Base-by-base conservation (phyloP, 2,329 filamentous ascomycete species). In the Pseudonectria buxi region DNA sequence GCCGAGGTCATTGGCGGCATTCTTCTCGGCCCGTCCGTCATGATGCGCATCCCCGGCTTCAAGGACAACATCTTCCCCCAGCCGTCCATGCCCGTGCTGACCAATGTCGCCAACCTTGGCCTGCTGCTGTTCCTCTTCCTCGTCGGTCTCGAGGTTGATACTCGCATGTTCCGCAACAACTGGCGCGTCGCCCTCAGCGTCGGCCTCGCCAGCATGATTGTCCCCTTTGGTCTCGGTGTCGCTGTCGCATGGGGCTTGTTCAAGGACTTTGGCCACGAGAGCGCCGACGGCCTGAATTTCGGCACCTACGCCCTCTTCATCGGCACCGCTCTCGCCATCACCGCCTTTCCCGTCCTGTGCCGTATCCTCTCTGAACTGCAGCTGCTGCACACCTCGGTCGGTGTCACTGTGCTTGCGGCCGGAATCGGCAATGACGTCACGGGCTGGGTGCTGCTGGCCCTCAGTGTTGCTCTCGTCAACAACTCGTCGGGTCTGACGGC, bases 391-490 rank as follows among this genome's bases (percentile, higher is more conserved):
- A 92, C 87, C 2, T 76, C 82, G 1, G 89, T 95, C 5, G 89
- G 89, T 53, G 77, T 95, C 25, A 94, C 94, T 26, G 85, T 89
- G 2, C 71, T 95, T 7, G 88, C 89, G 3, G 89, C 89, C 6
- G 90, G 90, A 33, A 88, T 95, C 11, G 87, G 86, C 2, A 95
- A 96, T 56, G 90, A 96, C 54, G 87, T 68, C 7, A 46, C 44
- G 10, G 62, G 63, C 38, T 96, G 90, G 90, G 82, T 95, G 46
- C 69, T 96, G 12, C 78, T 96, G 15, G 90, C 90, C 0, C 80
- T 96, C 18, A 95, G 90, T 48, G 89, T 96, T 24, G 86, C 90
- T 0, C 72, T 96, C 16, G 89, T 95, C 52, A 96, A 96, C 55
- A 87, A 89, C 22, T 80, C 79, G 12, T 82, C 74, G 29, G 90